Base-by-base conservation (phyloP, 164 flowering plant species). In the Nymphaea thermarum region DNA sequence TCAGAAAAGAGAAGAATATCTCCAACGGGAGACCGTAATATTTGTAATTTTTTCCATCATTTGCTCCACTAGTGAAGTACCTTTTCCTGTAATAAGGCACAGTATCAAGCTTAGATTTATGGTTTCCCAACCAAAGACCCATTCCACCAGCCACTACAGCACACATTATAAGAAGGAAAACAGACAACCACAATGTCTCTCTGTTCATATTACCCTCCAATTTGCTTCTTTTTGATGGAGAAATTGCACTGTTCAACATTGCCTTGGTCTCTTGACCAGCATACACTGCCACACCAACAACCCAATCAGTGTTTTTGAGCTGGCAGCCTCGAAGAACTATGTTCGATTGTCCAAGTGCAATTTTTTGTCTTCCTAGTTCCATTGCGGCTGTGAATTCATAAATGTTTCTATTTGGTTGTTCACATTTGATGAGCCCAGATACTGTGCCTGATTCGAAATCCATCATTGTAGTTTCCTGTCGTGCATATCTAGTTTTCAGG, bases 261-360 rank as follows among this genome's bases (percentile, higher is more conserved):
- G 98, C 98, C 77, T 92, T 92, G 10, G 98, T 91, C 75, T 91
- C 98, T 82, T 89, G 96, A 36, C 98, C 98, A 69, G 98, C 93
- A 80, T 89, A 91, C 12, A 91, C 96, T 66, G 85, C 98, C 43
- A 89, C 96, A 70, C 98, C 98, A 74, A 91, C 65, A 72, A 82
- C 82, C 92, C 92, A 91, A 36, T 81, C 87, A 4, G 98, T 91
- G 77, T 91, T 91, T 79, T 91, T 91, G 76, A 91, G 77, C 86
- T 89, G 96, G 73, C 98, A 91, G 64, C 98, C 98, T 57, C 98
- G 96, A 80, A 91, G 77, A 67, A 91, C 78, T 65, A 91, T 88
- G 70, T 91, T 91, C 41, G 98, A 86, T 72, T 89, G 98, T 77
- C 86, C 83, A 60, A 91, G 88, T 60, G 98, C 76, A 71, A 80